phyloP scores from a whole-genome alignment of 345 rosid species.

The Populus deltoides region DNA sequence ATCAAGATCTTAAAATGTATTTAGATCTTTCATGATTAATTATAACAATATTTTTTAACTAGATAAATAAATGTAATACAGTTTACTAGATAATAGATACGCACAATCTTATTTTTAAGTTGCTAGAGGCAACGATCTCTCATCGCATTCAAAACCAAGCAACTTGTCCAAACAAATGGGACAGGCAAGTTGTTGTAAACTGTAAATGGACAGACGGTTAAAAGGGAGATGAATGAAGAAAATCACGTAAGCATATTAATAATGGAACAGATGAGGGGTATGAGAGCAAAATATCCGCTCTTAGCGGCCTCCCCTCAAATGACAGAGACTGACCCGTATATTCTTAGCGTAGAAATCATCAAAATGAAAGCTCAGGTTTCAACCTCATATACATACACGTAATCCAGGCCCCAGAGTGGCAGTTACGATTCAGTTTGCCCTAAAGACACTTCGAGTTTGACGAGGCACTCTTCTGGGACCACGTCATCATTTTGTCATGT shows the following conservation, averaged over 20 bases:
- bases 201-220: background rate
- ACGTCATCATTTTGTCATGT: conserved; percentile 15
- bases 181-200: no score
- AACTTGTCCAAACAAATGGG: no score
- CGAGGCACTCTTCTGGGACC: conserved; percentile 4
- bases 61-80: fast-evolving
- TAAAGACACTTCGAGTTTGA: conserved; percentile 10
- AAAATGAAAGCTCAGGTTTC: conserved; percentile 36
- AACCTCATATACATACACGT: background rate
- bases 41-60: fast-evolving
- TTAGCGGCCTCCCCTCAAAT: background rate
- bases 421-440: conserved; percentile 19
- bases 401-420: conserved; percentile 18
- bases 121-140: no score
- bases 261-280: background rate
- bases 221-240: background rate
- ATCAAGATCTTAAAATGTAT: fast-evolving
- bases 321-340: background rate
- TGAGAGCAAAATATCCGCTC: conserved; percentile 1
- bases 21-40: no score
- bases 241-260: background rate
- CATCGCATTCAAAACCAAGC: no score
- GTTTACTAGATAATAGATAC: no score
- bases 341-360: conserved; percentile 35
- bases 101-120: no score